Evolutionary conservation across 306 rosid genomes (phyloP), one percentile per base, ranked within the genome.

Genomic region (Cucurbita maxima): DNA sequence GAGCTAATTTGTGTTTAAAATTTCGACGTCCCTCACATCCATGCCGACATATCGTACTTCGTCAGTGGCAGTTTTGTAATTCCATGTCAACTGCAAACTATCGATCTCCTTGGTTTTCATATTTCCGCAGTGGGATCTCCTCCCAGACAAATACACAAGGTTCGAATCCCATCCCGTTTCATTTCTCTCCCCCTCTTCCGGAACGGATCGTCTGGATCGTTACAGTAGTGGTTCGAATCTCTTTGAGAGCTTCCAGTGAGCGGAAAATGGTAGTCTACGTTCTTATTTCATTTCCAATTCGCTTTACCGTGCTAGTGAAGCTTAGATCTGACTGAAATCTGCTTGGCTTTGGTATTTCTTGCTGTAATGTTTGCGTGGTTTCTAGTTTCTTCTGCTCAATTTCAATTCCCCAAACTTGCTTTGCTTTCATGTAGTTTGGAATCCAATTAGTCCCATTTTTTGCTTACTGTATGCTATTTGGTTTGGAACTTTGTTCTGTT

Each of bases 191-290:
- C 79, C 10, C 50, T 18, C 80, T 51, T 82, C 58, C 73, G 79
- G 82, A 77, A 72, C 76, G 84, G 72, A 78, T 81, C 77, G 67
- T 66, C 74, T 71, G 55, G 74, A 83, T 89, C 84, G 76, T 72
- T 50, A 16, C 79, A 80, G 58, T 59, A 86, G 71, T 62, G 71
- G 77, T 76, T 78, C 77, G 54, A 73, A 79, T 76, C 70, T 73
- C 82, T 53, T 76, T 61, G 76, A 66, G 63, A 83, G 81, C 71
- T 86, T 66, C 80, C 40, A 37, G 61, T 59, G 69, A 76, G 72
- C 81, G n/a, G 76, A 84, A 63, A 87, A 94, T 94, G 97, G 99
- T 91, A 89, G 86, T 79, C 77, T 73, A 59, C 7, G 83, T 75
- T 73, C 79, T 76, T 73, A 37, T 79, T 79, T 64, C 60, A 55